These are phyloP conservation scores for Aspergillus fumigatus DNA, from an alignment of 2,329 filamentous ascomycete genomes.

Conservation along the genomic window DNA sequence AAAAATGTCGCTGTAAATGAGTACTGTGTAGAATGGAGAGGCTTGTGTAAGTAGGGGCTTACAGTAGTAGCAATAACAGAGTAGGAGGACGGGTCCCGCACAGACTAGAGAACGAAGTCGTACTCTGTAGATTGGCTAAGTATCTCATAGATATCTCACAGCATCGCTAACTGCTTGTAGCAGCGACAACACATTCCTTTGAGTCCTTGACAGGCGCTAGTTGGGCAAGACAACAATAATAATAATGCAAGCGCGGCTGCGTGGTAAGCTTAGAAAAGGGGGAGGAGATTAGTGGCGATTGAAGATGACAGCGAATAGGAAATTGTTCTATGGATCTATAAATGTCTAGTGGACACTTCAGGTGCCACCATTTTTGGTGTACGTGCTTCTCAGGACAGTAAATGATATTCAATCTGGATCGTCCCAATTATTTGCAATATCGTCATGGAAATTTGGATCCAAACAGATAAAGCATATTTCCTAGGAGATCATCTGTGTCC, in stretches of 20 bases:
- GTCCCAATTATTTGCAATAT: not conserved
- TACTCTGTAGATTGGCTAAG: no score
- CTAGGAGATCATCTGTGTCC: not conserved
- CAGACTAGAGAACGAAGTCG: slow-evolving; percentile 10
- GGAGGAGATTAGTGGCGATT: not conserved
- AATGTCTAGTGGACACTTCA: not conserved
- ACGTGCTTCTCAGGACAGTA: not conserved
- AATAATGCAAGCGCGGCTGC: slow-evolving; percentile 26
- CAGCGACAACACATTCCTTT: slow-evolving; percentile 21
- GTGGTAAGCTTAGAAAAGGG: slow-evolving; percentile 22
- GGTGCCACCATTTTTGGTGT: not conserved
- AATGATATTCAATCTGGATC: not conserved
- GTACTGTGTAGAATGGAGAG: not conserved
- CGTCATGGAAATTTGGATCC: not conserved
- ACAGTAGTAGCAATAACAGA: slow-evolving; percentile 3
- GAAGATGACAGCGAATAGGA: not conserved
- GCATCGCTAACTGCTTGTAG: slow-evolving; percentile 1
- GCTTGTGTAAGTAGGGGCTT: not conserved
- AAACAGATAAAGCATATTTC: no score
- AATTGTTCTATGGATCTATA: not conserved
- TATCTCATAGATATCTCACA: not conserved
- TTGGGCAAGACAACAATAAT: slow-evolving; percentile 8
- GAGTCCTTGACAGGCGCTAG: not conserved
- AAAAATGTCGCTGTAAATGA: not conserved
- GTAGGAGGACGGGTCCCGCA: slow-evolving; percentile 12